Conservation (phyloP, 139 green algal species). For the Coelastrella sp. region DNA sequence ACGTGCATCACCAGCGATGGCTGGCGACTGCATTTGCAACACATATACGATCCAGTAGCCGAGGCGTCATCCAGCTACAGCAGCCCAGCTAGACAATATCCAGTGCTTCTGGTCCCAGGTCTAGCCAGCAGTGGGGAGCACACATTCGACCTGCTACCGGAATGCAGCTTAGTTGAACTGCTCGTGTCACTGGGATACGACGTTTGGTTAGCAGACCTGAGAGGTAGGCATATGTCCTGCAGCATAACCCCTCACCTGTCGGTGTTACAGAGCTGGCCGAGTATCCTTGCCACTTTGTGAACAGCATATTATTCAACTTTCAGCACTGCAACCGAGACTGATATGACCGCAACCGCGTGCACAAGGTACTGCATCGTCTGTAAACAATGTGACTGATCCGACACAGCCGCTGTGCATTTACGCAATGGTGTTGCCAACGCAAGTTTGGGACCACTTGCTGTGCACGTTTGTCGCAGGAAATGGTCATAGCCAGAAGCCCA, state of each 20-base stretch:
- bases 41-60: slow-evolving; percentile 24
- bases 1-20: slow-evolving; percentile 27
- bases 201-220: slow-evolving; percentile 45
- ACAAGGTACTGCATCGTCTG: neutral
- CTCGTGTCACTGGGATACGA: slow-evolving; percentile 38
- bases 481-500: slow-evolving; percentile 39
- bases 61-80: neutral
- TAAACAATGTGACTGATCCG: neutral
- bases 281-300: too few species aligned
- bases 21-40: slow-evolving; percentile 37
- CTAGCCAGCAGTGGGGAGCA: slow-evolving; percentile 32
- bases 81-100: slow-evolving; percentile 3
- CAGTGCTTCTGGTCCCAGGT: slow-evolving; percentile 43
- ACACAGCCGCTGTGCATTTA: too few species aligned
- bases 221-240: slow-evolving; percentile 3
- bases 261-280: too few species aligned
- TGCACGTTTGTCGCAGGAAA: slow-evolving; percentile 19
- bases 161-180: slow-evolving; percentile 5
- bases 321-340: too few species aligned
- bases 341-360: neutral
- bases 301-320: too few species aligned
- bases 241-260: too few species aligned
- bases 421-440: too few species aligned
- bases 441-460: neutral
- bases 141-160: slow-evolving; percentile 46